Conservation (phyloP, 495 filamentous ascomycete species). For the Durotheca rogersii region DNA sequence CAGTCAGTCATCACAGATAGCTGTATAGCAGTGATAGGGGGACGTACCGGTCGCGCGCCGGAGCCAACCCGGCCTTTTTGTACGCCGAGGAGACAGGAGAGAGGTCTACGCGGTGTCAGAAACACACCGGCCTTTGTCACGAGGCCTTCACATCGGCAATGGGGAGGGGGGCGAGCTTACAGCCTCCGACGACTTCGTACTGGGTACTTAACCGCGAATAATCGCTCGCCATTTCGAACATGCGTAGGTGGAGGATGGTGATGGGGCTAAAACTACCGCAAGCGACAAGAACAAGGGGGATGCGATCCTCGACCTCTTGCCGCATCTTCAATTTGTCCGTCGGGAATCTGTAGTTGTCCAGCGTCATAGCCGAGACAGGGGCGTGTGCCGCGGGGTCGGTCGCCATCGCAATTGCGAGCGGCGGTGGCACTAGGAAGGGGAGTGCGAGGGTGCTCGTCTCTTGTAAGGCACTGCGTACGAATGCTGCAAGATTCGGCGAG, state of each 20-base stretch:
- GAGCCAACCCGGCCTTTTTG: slow-evolving; percentile 84
- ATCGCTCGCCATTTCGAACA: slow-evolving; percentile 68
- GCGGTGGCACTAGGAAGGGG: too few relatives aligned
- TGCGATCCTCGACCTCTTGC: slow-evolving; percentile 69
- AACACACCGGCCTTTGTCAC: not conserved
- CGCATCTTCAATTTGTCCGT: slow-evolving; percentile 65
- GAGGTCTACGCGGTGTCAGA: slow-evolving; percentile 11
- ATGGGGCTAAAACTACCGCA: slow-evolving; percentile 90
- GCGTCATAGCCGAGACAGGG: slow-evolving; percentile 33
- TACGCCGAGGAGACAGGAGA: slow-evolving; percentile 68
- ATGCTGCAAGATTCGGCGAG: too few relatives aligned
- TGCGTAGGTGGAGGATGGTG: slow-evolving; percentile 85
- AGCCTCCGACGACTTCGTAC: slow-evolving; percentile 84
- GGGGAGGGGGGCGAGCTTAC: slow-evolving; percentile 56
- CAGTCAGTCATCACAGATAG: not conserved
- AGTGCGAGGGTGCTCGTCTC: too few relatives aligned
- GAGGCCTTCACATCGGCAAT: slow-evolving; percentile 43
- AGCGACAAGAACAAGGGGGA: slow-evolving; percentile 78
- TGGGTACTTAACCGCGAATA: slow-evolving; percentile 64
- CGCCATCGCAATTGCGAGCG: slow-evolving; percentile 21
- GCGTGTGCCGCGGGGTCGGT: slow-evolving; percentile 18
- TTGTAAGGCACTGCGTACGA: too few relatives aligned
- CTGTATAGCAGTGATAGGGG: not conserved
- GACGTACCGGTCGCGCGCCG: slow-evolving; percentile 65
- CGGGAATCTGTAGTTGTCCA: slow-evolving; percentile 70